A percentile compares a stretch with the other conserved stretches of the same genome.
Conservation (phyloP, 148 eudicot genomes). For the Arbutus unedo region DNA sequence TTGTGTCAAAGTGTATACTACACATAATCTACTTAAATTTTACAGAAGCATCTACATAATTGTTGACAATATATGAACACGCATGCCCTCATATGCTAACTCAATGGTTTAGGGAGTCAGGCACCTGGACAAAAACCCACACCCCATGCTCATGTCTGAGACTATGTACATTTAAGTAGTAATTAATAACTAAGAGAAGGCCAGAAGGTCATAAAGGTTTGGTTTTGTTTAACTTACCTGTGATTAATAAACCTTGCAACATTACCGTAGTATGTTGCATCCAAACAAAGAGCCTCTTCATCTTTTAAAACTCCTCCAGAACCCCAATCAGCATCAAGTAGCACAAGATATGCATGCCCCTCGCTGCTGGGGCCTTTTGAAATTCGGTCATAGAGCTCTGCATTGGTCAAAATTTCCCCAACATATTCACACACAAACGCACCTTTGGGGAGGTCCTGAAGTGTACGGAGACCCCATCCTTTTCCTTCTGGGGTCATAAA, state of each 20-base stretch:
- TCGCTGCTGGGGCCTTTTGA: conserved; percentile 29
- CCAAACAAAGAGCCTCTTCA: conserved; percentile 75
- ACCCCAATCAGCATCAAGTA: conserved; percentile 85
- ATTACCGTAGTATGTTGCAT: conserved; percentile 74
- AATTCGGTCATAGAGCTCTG: conserved; percentile 55
- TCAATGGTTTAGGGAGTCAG: too few relatives aligned
- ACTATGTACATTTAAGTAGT: too few relatives aligned
- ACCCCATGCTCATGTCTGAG: too few relatives aligned
- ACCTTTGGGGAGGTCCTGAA: conserved; percentile 77
- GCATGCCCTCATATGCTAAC: too few relatives aligned
- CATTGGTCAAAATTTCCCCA: conserved; percentile 71
- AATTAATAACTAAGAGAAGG: neutral
- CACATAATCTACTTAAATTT: neutral
- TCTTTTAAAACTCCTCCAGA: conserved; percentile 51
- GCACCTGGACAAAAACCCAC: too few relatives aligned
- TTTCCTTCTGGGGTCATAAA: conserved; percentile 79
- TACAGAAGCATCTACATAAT: neutral
- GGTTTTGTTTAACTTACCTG: conserved; percentile 43
- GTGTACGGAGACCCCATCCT: conserved; percentile 90
- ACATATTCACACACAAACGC: conserved; percentile 84
- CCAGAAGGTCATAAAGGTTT: neutral
- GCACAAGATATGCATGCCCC: conserved; percentile 55
- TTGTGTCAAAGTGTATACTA: neutral
- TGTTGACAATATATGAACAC: too few relatives aligned
- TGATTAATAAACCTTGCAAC: conserved; percentile 87